phyloP scores from a whole-genome alignment of 495 filamentous ascomycete species.

The Corynascus novoguineensis region DNA sequence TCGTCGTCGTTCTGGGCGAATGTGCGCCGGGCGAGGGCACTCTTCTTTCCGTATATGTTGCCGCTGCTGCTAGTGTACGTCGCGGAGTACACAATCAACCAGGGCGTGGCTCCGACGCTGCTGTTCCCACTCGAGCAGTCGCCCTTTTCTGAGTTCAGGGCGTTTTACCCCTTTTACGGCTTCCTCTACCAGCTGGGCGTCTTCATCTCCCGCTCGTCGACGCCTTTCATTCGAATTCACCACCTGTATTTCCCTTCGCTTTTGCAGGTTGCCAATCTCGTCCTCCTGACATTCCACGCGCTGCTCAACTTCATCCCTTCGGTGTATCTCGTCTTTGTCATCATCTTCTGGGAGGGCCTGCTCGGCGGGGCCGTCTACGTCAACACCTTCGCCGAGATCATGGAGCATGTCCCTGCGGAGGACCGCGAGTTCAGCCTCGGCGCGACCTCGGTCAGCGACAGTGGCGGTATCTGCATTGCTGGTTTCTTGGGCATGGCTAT shows the following conservation, averaged over 20 bases:
- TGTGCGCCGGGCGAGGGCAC: slow-evolving; percentile 36
- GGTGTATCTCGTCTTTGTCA: slow-evolving; percentile 72
- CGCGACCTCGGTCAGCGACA: slow-evolving; percentile 89
- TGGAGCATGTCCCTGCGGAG: slow-evolving; percentile 63
- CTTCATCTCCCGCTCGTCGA: slow-evolving; percentile 87
- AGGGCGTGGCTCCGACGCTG: slow-evolving; percentile 81
- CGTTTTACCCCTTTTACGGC: slow-evolving; percentile 86
- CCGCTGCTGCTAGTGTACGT: slow-evolving; percentile 89
- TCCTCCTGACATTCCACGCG: slow-evolving; percentile 66
- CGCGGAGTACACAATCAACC: slow-evolving; percentile 95
- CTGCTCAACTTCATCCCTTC: slow-evolving; percentile 72
- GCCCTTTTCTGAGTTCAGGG: slow-evolving; percentile 74
- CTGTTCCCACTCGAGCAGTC: slow-evolving; percentile 72
- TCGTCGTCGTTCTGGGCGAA: slow-evolving; percentile 42
- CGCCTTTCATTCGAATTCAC: slow-evolving; percentile 76
- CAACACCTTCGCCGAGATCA: slow-evolving; percentile 90
- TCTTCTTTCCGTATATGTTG: slow-evolving; percentile 66
- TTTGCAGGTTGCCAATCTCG: slow-evolving; percentile 77
- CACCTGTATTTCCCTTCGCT: slow-evolving; percentile 74
- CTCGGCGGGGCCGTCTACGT: slow-evolving; percentile 90
- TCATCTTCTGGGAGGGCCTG: slow-evolving; percentile 95
- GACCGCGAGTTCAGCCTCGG: slow-evolving; percentile 88
- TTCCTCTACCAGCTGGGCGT: slow-evolving; percentile 92
- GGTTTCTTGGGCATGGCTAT: slow-evolving; percentile 80
- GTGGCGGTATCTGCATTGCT: slow-evolving; percentile 82